These are phyloP conservation scores for Mucor velutinosus DNA, from an alignment of 371 early-diverging fungal genomes.

Conservation along the genomic window DNA sequence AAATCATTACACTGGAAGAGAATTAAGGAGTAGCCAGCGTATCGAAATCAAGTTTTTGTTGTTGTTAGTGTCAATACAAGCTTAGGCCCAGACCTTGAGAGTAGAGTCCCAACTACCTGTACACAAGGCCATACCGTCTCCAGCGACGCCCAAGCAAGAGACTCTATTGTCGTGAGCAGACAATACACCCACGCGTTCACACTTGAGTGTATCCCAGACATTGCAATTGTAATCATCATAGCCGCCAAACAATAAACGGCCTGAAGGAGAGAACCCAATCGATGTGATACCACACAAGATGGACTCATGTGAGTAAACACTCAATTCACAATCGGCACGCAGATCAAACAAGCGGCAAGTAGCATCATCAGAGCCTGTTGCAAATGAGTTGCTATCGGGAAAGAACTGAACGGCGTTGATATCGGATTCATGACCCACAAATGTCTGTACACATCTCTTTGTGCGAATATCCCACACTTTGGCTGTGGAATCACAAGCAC, in stretches of 20 bases:
- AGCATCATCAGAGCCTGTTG: constrained; percentile 97
- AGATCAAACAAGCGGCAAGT: constrained; percentile 97
- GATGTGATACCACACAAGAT: constrained; percentile 97
- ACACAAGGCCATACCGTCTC: constrained; percentile 96
- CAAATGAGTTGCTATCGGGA: constrained; percentile 96
- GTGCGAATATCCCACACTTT: constrained; percentile 98
- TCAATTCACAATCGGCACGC: constrained; percentile 96
- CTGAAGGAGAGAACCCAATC: constrained; percentile 93
- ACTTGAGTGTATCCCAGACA: constrained; percentile 97
- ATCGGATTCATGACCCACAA: constrained; percentile 96
- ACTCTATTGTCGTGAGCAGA: constrained; percentile 97
- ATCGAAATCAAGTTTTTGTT: not conserved
- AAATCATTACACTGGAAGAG: not conserved
- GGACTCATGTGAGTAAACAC: constrained; percentile 94
- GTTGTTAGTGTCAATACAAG: not conserved
- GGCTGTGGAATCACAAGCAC: constrained; percentile 97
- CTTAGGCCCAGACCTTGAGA: constrained; percentile 71
- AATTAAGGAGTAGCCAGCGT: not conserved
- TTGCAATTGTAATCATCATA: constrained; percentile 99
- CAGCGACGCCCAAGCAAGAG: constrained; percentile 92
- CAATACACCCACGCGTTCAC: constrained; percentile 92
- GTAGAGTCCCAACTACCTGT: constrained; percentile 97
- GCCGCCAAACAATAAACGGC: constrained; percentile 95
- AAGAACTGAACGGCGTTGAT: constrained; percentile 98
- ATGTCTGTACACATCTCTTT: constrained; percentile 95